Evolutionary conservation across 768 basidiomycete genomes (phyloP).

Genomic region (Tricholoma sp.): DNA sequence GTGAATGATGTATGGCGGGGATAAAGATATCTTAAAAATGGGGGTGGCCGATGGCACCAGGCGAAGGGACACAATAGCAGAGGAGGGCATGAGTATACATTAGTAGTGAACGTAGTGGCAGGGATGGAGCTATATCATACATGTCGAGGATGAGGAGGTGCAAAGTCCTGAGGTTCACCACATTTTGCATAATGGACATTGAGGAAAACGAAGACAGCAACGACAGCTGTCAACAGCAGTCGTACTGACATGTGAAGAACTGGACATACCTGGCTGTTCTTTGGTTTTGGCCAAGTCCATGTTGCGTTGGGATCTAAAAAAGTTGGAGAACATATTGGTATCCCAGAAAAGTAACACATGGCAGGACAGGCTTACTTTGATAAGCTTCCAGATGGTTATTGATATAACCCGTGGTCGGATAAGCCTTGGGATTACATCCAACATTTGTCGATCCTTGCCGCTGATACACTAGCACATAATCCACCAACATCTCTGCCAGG

Average conservation of each 20-base stretch:
- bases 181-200: not conserved
- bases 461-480: conserved; percentile 84
- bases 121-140: not conserved
- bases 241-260: not conserved
- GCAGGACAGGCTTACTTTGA: conserved; percentile 38
- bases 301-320: not conserved
- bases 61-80: not conserved
- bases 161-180: not conserved
- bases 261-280: not conserved
- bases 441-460: conserved; percentile 48
- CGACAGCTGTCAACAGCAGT: not conserved
- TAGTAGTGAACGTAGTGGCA: not conserved
- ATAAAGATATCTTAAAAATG: not conserved
- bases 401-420: conserved; percentile 66
- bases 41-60: not conserved
- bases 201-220: not conserved
- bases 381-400: conserved; percentile 51
- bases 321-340: not conserved
- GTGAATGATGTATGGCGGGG: not conserved
- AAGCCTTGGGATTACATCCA: conserved; percentile 61
- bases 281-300: not conserved
- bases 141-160: not conserved
- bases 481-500: conserved; percentile 65
- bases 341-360: not conserved
- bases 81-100: not conserved